Base-by-base conservation (phyloP, 116 monocot species). In the Papilionanthe hybrid region DNA sequence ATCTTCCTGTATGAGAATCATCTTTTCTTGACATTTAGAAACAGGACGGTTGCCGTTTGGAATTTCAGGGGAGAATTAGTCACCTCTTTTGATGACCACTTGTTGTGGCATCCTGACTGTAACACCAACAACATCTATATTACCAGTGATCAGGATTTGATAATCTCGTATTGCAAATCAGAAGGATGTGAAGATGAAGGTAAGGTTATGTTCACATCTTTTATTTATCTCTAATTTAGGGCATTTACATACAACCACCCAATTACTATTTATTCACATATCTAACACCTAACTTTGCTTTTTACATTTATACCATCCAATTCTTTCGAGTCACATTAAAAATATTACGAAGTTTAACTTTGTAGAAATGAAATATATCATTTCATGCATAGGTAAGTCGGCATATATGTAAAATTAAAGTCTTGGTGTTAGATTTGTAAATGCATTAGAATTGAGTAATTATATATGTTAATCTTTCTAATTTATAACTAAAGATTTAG, bases 71-170 rank as follows among this genome's bases (percentile, higher is more conserved):
- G 94, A 42, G 89, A 94, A 80, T 85, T 90, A 20, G 89, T 91
- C 15, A 90, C 94, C 12, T 89, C 91, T 22, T 91, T 94, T 81
- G 94, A 94, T 57, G 94, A 94, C 60, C 91, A 94, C 75, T 68
- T 89, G 74, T 44, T 94, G 15, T 91, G 91, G 91, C 88, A 94
- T 27, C 89, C 86, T 2, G 89, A 94, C 48, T 91, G 91, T 75
- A 94, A 90, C 42, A 94, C 90, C 18, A 94, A 91, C 78, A 88
- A 88, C 80, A 91, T 94, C 25, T 94, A 91, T 83, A 94, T 94
- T 65, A 94, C 94, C 22, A 89, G 89, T 41, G 91, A 91, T 72
- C 91, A 94, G 85, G 91, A 94, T 84, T 80, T 94, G 45, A 88
- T 93, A 20, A 91, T 91, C 67, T 91, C 89, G 15, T 91, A 91